These are phyloP conservation scores for Solanum etuberosum DNA, from an alignment of 257 asterid genomes.

Conservation along the genomic window DNA sequence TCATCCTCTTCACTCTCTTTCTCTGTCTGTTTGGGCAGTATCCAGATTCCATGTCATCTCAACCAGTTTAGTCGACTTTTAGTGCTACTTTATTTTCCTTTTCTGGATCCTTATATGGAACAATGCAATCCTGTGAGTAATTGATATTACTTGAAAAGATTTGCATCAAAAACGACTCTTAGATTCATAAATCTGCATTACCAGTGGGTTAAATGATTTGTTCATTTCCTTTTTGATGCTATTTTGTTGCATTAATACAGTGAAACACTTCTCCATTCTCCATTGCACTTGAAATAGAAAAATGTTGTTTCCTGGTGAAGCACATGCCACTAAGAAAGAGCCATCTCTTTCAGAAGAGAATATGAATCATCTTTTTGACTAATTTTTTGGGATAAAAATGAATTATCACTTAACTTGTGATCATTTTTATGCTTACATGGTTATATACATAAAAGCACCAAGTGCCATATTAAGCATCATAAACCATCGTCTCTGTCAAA, in stretches of 20 bases:
- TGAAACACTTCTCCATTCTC: neutral
- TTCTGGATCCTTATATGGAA: neutral
- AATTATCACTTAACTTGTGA: neutral
- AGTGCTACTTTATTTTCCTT: neutral
- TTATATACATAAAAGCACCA: neutral
- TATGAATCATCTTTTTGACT: neutral
- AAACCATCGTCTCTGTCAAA: neutral
- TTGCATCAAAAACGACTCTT: neutral
- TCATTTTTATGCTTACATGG: neutral
- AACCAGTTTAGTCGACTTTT: neutral
- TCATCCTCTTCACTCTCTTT: neutral
- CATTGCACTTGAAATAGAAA: neutral
- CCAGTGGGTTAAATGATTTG: neutral
- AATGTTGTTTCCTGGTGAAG: neutral
- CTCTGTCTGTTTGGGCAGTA: neutral
- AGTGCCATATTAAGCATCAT: neutral
- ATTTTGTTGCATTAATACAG: neutral
- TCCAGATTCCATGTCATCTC: neutral
- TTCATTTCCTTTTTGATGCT: neutral
- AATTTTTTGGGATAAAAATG: neutral
- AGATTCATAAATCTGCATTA: neutral
- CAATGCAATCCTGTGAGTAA: neutral
- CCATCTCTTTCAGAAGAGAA: neutral
- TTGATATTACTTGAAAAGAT: neutral
- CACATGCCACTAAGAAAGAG: neutral